Evolutionary conservation across 2,329 filamentous ascomycete genomes (phyloP).

Genomic region (Nannizzia gypsea): DNA sequence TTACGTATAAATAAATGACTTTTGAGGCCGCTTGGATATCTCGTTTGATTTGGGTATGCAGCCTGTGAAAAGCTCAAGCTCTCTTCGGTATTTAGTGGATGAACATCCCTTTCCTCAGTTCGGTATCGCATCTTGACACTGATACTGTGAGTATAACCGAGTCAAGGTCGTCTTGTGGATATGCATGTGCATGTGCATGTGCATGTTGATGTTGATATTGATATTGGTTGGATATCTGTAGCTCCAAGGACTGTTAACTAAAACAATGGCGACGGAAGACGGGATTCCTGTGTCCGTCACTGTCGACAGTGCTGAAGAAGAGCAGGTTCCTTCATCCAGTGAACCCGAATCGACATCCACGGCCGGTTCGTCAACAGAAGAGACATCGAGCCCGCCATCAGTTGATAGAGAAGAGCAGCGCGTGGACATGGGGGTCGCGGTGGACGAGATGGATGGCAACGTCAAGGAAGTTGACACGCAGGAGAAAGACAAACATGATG

Average conservation of each 20-base stretch:
- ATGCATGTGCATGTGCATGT: too few species aligned
- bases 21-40: too few species aligned
- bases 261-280: background rate
- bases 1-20: background rate
- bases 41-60: too few species aligned
- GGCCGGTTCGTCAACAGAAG: background rate
- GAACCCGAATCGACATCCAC: background rate
- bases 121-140: too few species aligned
- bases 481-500: slow-evolving; percentile 7
- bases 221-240: background rate
- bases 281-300: background rate
- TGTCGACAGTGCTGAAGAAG: background rate
- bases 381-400: background rate
- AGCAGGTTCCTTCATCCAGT: background rate
- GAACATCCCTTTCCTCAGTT: too few species aligned
- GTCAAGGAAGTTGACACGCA: background rate
- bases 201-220: background rate
- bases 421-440: background rate
- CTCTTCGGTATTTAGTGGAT: too few species aligned
- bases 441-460: background rate
- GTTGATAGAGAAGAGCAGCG: background rate
- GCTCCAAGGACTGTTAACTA: background rate
- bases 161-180: too few species aligned
- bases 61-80: too few species aligned
- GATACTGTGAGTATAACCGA: too few species aligned